Evolutionary conservation across 371 early-diverging fungal genomes (phyloP), one percentile per base, ranked within the genome.

Genomic region (Capillidium heterosporum): DNA sequence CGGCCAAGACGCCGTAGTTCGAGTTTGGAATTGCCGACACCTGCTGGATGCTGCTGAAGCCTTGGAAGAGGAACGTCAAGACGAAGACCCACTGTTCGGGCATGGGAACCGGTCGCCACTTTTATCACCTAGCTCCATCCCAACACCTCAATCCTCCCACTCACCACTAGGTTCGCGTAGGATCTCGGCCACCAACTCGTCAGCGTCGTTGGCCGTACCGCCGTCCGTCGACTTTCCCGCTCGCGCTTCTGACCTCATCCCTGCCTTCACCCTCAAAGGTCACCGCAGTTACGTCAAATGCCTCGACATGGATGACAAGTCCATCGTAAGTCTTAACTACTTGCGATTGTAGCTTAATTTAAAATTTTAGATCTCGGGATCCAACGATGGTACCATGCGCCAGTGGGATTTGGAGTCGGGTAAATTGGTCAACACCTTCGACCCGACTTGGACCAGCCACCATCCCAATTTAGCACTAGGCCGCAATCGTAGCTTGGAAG

Each of bases 321-420:
- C 59, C 13, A 61, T 71, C 42, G 78, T 75, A 71, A 58, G 67
- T 44, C 0, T 4, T 8, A 8, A 54, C 42, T 55, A 2, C 48
- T 17, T 19, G 32, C n/a, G 43, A n/a, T 17, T 32, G 13, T 35
- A 35, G 13, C 35, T 13, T 7, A 7, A 35, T 35, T 28, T 7
- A 17, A 32, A 31, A 46, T 50, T 23, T 42, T 56, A 74, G 68
- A 70, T 91, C 1, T 81, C 86, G n/a, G 93, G 91, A 21, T 77
- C 86, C 7, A 78, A 84, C 31, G 95, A 97, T 70, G 77, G 80
- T 60, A 87, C 91, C 1, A 82, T 91, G 61, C 77, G 81, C 41
- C 82, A 89, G 50, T 97, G 93, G 93, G 90, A 90, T 65, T 53
- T 89, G 60, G 72, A 73, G 47, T 90, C 80, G 32, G 89, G 85